Evolutionary conservation across 1,284 basidiomycete species (phyloP), one percentile per base, ranked within the genome.

Genomic region (Austroboletus novae-zelandiae): DNA sequence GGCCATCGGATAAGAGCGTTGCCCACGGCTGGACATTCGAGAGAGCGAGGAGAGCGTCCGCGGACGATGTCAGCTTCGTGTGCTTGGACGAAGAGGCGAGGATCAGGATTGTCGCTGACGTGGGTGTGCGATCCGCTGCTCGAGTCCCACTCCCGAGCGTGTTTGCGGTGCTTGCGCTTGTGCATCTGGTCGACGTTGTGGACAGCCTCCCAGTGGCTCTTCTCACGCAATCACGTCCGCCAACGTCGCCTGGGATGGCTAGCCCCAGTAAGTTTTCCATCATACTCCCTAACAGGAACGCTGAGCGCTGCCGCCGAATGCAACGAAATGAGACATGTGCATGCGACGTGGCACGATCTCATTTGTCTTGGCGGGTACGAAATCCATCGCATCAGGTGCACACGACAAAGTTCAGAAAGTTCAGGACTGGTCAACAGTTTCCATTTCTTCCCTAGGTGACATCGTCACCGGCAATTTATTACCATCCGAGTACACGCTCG

Each of bases 31-130:
- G 65, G 52, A 48, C 59, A 71, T 56, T 85, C 81, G 20, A 84
- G 71, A 18, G 79, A 73, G 15, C 66, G 62, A 1, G 76, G 65
- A 10, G 67, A 60, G 20, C 67, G 65, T 5, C 82, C 80, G 30
- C 72, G 74, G 2, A 80, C 62, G 32, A 89, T 59, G 51, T 86
- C 82, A 5, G 84, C 84, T 67, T 89, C 87, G 57, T 87, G 74
- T 0, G 83, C 86, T 57, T 83, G 79, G 41, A 87, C 73, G 58
- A 73, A 80, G 11, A 86, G 69, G 30, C 56, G 61, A 35, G 69
- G 60, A 44, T 74, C 66, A 3, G 34, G 44, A 9, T n/a, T 31
- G 17, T 51, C 61, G 2, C 30, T 13, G 23, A 36, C 23, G 8
- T 55, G 57, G n/a, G 23, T n/a, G 31, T 45, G 44, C 18, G 41